Conservation (phyloP, 345 rosid genomes). For the Hibiscus syriacus region DNA sequence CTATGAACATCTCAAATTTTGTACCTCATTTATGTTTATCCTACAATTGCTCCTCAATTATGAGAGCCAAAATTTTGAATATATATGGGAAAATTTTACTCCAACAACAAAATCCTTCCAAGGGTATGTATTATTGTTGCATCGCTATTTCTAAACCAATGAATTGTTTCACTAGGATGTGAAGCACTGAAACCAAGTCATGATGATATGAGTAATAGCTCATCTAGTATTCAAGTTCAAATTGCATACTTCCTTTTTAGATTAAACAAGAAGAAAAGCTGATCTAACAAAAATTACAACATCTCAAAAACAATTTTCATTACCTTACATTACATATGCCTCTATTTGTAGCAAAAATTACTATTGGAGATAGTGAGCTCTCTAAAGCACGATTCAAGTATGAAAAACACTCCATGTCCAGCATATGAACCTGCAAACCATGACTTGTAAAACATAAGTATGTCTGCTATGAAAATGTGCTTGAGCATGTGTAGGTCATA, state of each 20-base stretch:
- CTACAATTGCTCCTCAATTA: background rate
- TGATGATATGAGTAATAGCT: background rate
- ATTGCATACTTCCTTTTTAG: too few relatives aligned
- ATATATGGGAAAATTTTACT: too few relatives aligned
- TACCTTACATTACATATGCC: slow-evolving; percentile 95
- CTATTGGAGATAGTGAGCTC: slow-evolving; percentile 91
- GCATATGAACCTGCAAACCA: slow-evolving; percentile 78
- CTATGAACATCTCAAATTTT: background rate
- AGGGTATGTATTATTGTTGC: background rate
- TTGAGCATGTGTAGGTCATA: slow-evolving; percentile 1
- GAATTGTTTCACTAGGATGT: background rate
- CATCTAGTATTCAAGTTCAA: background rate
- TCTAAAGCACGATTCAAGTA: slow-evolving; percentile 96
- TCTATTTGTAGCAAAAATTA: slow-evolving; percentile 95
- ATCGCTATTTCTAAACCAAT: background rate
- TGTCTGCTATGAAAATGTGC: background rate
- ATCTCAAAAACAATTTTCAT: slow-evolving; percentile 10
- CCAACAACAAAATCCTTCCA: too few relatives aligned
- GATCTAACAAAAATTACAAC: background rate
- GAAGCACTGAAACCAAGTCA: background rate
- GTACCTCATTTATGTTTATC: background rate
- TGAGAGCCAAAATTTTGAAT: too few relatives aligned
- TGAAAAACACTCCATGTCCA: slow-evolving; percentile 98
- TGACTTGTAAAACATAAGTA: slow-evolving; percentile 3
- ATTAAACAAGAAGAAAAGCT: background rate